Conservation (phyloP, 169 alveolate genomes). For the Condylostoma magnum region DNA sequence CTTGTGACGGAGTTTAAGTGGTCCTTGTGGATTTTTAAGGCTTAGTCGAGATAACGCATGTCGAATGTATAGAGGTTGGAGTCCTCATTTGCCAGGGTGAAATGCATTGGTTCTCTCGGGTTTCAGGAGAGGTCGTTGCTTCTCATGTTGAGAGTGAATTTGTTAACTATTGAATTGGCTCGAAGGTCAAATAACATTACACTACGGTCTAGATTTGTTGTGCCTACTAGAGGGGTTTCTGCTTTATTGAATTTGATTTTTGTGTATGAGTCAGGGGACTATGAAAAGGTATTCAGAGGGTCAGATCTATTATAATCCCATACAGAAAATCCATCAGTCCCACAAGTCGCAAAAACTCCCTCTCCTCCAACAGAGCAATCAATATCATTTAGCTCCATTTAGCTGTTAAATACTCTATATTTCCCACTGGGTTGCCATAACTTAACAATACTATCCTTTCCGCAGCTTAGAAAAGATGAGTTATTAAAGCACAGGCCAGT, state of each 20-base stretch:
- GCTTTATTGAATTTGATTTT: conserved; percentile 94
- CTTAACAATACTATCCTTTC: conserved; percentile 19
- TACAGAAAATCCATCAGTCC: conserved; percentile 89
- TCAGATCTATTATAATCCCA: conserved; percentile 91
- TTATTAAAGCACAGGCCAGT: conserved; percentile 81
- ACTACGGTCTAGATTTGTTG: conserved; percentile 89
- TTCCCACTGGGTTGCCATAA: background rate
- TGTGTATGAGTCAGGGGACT: conserved; percentile 85
- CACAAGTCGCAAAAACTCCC: conserved; percentile 76
- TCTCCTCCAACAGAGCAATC: conserved; percentile 14
- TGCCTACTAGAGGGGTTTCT: conserved; percentile 80
- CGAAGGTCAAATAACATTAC: conserved; percentile 89
- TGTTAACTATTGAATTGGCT: conserved; percentile 88
- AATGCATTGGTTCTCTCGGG: conserved; percentile 96
- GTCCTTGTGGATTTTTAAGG: conserved; percentile 93
- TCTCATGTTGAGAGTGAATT: conserved; percentile 86
- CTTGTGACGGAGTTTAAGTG: conserved; percentile 88
- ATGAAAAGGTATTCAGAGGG: conserved; percentile 78
- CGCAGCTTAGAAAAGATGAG: conserved; percentile 16
- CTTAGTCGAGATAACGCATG: conserved; percentile 92
- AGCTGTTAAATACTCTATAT: background rate
- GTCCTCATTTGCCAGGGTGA: conserved; percentile 98
- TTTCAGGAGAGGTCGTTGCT: conserved; percentile 96
- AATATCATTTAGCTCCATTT: background rate
- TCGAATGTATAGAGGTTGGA: conserved; percentile 97